A percentile compares a stretch with the other conserved stretches of the same genome.
These are phyloP conservation scores for Paraphoma sp. DNA, from an alignment of 2,329 filamentous ascomycete species.

Conservation along the genomic window DNA sequence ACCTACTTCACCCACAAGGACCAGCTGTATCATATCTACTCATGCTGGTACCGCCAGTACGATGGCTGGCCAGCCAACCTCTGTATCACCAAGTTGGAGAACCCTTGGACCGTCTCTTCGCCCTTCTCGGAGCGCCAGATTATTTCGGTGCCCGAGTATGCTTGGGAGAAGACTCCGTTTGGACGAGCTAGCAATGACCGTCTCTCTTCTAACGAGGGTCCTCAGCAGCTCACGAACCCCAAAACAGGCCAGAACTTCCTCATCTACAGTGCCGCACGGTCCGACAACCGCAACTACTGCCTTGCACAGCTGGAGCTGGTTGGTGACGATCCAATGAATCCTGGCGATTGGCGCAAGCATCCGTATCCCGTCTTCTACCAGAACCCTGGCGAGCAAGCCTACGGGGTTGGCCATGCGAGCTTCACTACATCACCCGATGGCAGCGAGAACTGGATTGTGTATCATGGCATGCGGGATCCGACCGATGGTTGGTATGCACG, in stretches of 20 bases:
- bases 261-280: constrained; percentile 58
- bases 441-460: constrained; percentile 59
- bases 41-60: constrained; percentile 52
- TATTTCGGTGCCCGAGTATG: constrained; percentile 55
- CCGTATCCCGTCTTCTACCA: constrained; percentile 57
- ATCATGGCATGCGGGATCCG: constrained; percentile 60
- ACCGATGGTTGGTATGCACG: constrained; percentile 55
- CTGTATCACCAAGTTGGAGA: constrained; percentile 58
- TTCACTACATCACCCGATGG: constrained; percentile 58
- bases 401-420: constrained; percentile 60
- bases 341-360: constrained; percentile 56
- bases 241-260: constrained; percentile 56
- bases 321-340: constrained; percentile 58
- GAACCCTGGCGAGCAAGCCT: constrained; percentile 52
- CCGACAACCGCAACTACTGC: constrained; percentile 62
- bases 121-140: constrained; percentile 56
- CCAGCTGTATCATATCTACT: constrained; percentile 49
- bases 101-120: constrained; percentile 56
- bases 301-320: constrained; percentile 59
- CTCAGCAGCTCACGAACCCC: constrained; percentile 58
- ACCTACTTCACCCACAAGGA: constrained; percentile 57
- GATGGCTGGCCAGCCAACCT: constrained; percentile 60
- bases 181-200: constrained; percentile 55
- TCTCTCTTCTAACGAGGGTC: constrained; percentile 58
- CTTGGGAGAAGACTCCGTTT: constrained; percentile 61